phyloP scores from a whole-genome alignment of 164 flowering plant species.

The Dillenia turbinata region DNA sequence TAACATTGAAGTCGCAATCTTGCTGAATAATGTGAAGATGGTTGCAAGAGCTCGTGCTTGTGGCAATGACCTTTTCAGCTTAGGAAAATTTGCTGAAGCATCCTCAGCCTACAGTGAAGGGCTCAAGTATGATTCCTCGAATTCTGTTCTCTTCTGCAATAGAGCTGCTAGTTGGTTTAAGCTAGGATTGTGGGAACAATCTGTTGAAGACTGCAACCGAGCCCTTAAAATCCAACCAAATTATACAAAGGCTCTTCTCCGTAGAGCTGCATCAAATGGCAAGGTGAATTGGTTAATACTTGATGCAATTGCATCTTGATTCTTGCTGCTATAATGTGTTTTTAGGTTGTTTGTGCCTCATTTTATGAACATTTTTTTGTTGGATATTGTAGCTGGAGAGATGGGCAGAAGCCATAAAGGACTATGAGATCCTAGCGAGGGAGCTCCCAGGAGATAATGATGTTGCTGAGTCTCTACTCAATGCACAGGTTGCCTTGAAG shows the following conservation, averaged over 20 bases:
- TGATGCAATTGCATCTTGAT: not conserved
- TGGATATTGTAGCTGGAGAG: conserved; percentile 49
- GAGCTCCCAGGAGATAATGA: conserved; percentile 70
- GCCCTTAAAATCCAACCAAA: conserved; percentile 71
- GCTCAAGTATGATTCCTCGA: conserved; percentile 32
- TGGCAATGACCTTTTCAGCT: conserved; percentile 44
- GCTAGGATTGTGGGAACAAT: conserved; percentile 70
- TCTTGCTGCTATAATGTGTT: not conserved
- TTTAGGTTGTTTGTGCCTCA: too few relatives aligned
- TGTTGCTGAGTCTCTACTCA: conserved; percentile 70
- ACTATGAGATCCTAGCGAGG: conserved; percentile 68
- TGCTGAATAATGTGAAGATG: conserved; percentile 32
- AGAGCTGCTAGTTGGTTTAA: conserved; percentile 90
- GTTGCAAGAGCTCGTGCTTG: conserved; percentile 39
- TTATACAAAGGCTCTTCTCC: conserved; percentile 80
- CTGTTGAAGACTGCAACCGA: conserved; percentile 79
- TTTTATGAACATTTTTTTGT: too few relatives aligned
- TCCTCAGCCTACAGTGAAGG: conserved; percentile 53
- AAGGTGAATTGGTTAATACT: conserved; percentile 41
- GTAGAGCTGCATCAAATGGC: conserved; percentile 70
- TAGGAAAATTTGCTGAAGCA: conserved; percentile 42
- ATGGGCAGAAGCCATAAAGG: conserved; percentile 82
- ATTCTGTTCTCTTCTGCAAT: conserved; percentile 70
- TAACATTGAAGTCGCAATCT: conserved; percentile 25
- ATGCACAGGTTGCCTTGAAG: conserved; percentile 77